A percentile compares a stretch with the other conserved stretches of the same genome.
Conservation (phyloP, 768 basidiomycete genomes). For the Tricholoma sp. region DNA sequence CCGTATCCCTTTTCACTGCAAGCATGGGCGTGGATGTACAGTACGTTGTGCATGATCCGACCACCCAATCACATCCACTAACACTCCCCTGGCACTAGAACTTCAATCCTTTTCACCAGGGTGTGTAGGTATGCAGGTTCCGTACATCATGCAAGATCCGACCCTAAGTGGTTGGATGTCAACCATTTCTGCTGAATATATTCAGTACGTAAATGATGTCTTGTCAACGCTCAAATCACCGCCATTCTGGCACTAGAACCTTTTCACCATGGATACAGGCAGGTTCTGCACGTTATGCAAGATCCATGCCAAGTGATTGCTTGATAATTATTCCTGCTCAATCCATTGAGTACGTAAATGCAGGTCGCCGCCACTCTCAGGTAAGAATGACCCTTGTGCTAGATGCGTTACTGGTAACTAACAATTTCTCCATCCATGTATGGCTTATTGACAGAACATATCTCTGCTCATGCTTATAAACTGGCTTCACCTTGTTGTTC, state of each 20-base stretch:
- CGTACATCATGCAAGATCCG: background rate
- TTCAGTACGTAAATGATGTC: background rate
- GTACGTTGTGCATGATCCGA: background rate
- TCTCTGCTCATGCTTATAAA: background rate
- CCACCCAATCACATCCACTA: background rate
- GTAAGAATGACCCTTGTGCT: no score
- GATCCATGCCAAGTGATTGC: background rate
- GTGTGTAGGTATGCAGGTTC: background rate
- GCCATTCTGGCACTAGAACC: background rate
- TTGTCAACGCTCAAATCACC: background rate
- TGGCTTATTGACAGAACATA: background rate
- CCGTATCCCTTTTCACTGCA: background rate
- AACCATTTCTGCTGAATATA: background rate
- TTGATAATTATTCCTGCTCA: background rate
- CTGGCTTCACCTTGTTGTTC: background rate
- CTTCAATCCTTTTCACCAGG: background rate
- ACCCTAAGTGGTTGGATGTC: conserved; percentile 1
- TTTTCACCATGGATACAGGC: background rate
- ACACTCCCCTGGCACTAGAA: conserved; percentile 1
- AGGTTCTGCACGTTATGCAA: background rate
- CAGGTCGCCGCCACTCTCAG: background rate
- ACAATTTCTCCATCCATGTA: background rate
- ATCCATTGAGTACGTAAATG: background rate
- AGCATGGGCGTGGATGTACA: background rate
- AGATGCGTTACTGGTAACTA: background rate